Evolutionary conservation across 331 rosid species (phyloP), one percentile per base, ranked within the genome.

Genomic region (Ulmus americana): DNA sequence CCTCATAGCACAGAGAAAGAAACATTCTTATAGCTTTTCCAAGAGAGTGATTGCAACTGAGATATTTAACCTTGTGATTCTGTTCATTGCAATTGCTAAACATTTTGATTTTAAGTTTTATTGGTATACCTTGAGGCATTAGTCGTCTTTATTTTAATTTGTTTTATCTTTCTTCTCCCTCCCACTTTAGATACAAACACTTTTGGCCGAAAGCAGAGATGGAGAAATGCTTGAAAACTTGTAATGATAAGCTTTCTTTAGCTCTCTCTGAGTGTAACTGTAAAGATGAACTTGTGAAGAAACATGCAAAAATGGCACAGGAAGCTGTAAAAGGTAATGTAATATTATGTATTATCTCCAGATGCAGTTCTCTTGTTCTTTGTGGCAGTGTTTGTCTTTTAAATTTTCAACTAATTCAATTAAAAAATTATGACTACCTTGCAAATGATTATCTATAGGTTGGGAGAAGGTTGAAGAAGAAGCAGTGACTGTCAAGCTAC

Each of bases 391-490:
- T 8, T 35, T 55, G 39, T 35, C 38, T 61, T 48, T 41, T 43
- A 56, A 70, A 22, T 48, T 60, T 7, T 61, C 71, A 51, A 14
- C 28, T 22, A 8, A 28, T 20, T 42, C 6, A 16, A 39, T 65
- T 50, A 12, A 54, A 12, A 54, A 53, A 20, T 61, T 38, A 52
- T 12, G 55, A 61, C 49, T 55, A n/a, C 0, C 0, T 51, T 45
- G 67, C 64, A 56, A 78, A 56, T 64, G 44, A 35, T 71, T 75
- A 6, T 64, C 39, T 70, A 40, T 70, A 91, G 97, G 91, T 66
- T 86, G 95, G 96, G 96, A 86, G 81, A 91, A 88, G 64, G 82
- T 82, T 13, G 85, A 84, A 79, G 68, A 86, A 45, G 92, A 84
- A 66, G 76, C 76, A 4, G 63, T 68, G 54, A 70, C 78, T 39